Evolutionary conservation across 495 filamentous ascomycete species (phyloP), one percentile per base, ranked within the genome.

Genomic region (Bombardia bombarda): DNA sequence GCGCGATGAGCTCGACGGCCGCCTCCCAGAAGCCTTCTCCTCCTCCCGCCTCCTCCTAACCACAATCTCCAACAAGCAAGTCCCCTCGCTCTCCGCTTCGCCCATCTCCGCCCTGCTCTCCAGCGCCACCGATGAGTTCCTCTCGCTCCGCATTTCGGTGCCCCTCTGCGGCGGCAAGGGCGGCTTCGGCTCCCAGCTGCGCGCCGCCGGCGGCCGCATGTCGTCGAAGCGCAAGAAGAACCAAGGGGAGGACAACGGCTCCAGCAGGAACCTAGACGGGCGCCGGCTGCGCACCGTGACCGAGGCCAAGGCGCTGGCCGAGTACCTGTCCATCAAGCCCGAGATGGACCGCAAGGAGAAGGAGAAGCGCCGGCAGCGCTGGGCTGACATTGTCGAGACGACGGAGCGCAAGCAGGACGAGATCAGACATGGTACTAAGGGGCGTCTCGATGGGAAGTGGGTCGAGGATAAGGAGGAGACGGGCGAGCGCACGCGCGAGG

Each of bases 171-270:
- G 92, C 57, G 92, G 92, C 53, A 98, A 98, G 58, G 92, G 92
- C 60, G 92, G 92, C 43, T 98, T 98, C 63, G 92, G 92, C 49
- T 95, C 89, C 5, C 93, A 97, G 62, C 81, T 98, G 21, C 87
- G 92, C 58, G 92, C 92, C 4, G 92, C 92, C 12, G 92, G 92
- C 57, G 92, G 92, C 13, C 92, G 92, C 66, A 98, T 98, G 92
- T 92, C 87, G 1, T 85, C 80, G 5, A 89, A 87, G 61, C 85
- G 87, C 58, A 95, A 95, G 74, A 82, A 80, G 63, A 75, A 84
- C 52, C 16, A 21, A 3, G 86, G 86, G 38, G 87, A 95, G 26
- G 80, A 83, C 50, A 87, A 89, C 54, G 86, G 79, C 23, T 95
- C 88, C 7, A 93, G 82, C 53, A 80, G 92, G 32, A 97, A 97